Evolutionary conservation across 1,284 basidiomycete genomes (phyloP), one percentile per base, ranked within the genome.

Genomic region (Heterobasidion parviporum): DNA sequence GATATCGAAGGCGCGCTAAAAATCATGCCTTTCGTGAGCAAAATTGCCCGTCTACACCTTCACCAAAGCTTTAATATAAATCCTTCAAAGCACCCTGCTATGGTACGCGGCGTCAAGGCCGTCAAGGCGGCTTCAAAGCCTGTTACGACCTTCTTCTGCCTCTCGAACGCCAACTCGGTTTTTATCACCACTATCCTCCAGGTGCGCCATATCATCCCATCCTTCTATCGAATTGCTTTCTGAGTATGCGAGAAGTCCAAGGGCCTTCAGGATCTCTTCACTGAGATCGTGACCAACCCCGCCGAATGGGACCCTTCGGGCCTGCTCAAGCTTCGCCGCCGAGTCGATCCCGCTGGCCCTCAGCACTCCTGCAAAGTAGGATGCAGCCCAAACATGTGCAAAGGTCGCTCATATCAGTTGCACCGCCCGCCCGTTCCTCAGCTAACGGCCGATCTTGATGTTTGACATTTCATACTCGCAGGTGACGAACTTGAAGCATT

Each of bases 341-440:
- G 89, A 48, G 75, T 98, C 44, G 85, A 87, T 54, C 87, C 90
- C 14, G 68, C 76, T 45, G 87, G 82, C 1, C 83, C 84, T 6
- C 94, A 95, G 64, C 97, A 99, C 70, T 68, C 66, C 2, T 99
- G 96, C 73, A 78, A 74, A 53, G 79, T 98, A 54, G 96, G 96
- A 14, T 99, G 96, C 76, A 87, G 87, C 57, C 82, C 90, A 9
- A 99, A 99, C 75, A 98, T 99, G 94, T 99, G 96, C 79, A 99
- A 99, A 79, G 96, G 91, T 85, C 10, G 16, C 26, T 16, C 46
- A 18, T 4, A 15, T 41, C 38, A 12, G 10, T n/a, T n/a, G n/a
- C 46, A 20, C 18, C 9, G 45, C 16, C 20, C 45, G 15, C 15
- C 16, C 45, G 33, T 3, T 50, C 20, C 18, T 15, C 26, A 26